Evolutionary conservation across 768 basidiomycete species (phyloP).

Genomic region (Tylopilus rubrobrunneus): DNA sequence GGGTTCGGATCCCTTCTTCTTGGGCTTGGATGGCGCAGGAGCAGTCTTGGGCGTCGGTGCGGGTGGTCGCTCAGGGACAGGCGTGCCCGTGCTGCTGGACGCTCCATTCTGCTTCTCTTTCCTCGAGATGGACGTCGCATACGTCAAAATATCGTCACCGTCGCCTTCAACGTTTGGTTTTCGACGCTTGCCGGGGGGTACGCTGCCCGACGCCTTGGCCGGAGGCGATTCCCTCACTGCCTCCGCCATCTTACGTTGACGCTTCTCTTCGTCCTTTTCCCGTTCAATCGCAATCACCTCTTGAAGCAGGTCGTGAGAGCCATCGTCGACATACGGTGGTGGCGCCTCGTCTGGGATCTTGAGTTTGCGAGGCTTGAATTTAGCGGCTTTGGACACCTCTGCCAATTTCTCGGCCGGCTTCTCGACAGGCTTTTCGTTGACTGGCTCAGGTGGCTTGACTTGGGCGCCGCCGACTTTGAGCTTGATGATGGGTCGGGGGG

Average conservation of each 20-base stretch:
- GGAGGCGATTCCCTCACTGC: conserved; percentile 36
- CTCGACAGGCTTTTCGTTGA: conserved; percentile 19
- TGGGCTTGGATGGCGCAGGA: conserved; percentile 32
- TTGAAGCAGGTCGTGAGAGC: conserved; percentile 76
- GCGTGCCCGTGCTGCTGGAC: conserved; percentile 39
- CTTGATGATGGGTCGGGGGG: conserved; percentile 59
- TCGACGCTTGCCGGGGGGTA: conserved; percentile 53
- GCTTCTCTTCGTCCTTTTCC: conserved; percentile 55
- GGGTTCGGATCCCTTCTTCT: conserved; percentile 40
- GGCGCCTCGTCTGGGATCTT: conserved; percentile 48
- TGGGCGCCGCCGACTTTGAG: conserved; percentile 54
- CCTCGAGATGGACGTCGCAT: conserved; percentile 58
- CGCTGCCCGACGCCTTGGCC: conserved; percentile 36
- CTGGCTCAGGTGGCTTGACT: conserved; percentile 33
- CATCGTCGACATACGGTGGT: conserved; percentile 72
- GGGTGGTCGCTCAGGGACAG: conserved; percentile 35
- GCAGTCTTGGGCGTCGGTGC: conserved; percentile 25
- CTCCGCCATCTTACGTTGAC: conserved; percentile 41
- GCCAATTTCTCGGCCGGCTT: conserved; percentile 25
- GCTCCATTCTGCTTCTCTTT: conserved; percentile 37
- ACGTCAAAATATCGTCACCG: conserved; percentile 55
- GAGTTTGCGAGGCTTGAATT: conserved; percentile 40
- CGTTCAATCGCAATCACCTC: conserved; percentile 80
- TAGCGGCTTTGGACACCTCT: conserved; percentile 34
- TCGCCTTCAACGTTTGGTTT: conserved; percentile 47